phyloP scores from a whole-genome alignment of 163 green algal species.

The Chloromonas sp. region DNA sequence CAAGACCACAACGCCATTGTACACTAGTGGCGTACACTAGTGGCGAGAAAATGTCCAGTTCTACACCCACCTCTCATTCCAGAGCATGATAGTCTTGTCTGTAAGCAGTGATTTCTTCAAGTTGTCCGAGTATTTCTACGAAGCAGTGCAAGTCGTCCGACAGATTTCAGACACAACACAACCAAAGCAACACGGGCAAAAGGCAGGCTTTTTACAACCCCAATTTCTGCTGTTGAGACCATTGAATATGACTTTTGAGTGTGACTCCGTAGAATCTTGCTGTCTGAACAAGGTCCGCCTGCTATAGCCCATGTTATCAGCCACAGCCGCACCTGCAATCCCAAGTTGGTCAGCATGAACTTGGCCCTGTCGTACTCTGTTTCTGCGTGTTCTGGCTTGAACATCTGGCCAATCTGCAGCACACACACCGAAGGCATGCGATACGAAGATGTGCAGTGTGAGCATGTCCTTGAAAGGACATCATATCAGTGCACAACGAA shows the following conservation, averaged over 20 bases:
- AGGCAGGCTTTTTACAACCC: background rate
- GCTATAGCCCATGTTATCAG: background rate
- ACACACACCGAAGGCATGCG: too few species aligned
- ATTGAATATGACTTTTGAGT: background rate
- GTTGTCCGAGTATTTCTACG: constrained; percentile 92
- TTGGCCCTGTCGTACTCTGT: constrained; percentile 64
- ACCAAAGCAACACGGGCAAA: background rate
- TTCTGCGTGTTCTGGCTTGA: constrained; percentile 55
- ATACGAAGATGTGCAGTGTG: too few species aligned
- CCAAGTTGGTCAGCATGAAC: constrained; percentile 72
- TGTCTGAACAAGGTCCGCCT: too few species aligned
- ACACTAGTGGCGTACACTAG: too few species aligned
- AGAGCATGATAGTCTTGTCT: constrained; percentile 91
- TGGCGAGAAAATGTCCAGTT: background rate
- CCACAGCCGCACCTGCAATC: constrained; percentile 50
- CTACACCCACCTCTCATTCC: constrained; percentile 72
- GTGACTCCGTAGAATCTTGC: too few species aligned
- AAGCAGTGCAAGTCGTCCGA: background rate
- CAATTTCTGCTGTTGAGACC: background rate
- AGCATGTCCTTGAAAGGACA: too few species aligned
- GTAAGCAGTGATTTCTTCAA: constrained; percentile 84
- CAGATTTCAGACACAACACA: background rate
- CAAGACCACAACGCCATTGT: too few species aligned
- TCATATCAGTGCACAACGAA: too few species aligned
- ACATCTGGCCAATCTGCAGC: constrained; percentile 58